Evolutionary conservation across 2,329 filamentous ascomycete genomes (phyloP).

Genomic region (Ceratocystiopsis sp.): DNA sequence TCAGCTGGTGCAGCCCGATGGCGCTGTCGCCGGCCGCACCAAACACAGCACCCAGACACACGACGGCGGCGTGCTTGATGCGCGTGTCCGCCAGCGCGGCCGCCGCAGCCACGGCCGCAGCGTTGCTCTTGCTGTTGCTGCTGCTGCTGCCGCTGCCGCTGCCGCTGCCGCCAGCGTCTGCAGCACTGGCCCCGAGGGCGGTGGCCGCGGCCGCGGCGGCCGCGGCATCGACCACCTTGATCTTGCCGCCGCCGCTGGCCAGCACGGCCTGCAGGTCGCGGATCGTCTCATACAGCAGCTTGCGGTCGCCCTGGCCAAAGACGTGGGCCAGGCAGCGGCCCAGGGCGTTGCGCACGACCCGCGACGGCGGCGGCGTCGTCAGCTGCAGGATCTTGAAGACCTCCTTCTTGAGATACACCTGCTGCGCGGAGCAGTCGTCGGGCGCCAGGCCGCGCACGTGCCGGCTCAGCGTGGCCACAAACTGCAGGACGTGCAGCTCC

Average conservation of each 20-base stretch:
- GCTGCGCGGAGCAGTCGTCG: conserved; percentile 73
- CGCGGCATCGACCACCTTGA: conserved; percentile 46
- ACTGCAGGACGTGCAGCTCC: conserved; percentile 82
- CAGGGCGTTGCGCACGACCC: conserved; percentile 79
- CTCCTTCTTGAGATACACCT: conserved; percentile 85
- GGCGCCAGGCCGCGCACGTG: conserved; percentile 59
- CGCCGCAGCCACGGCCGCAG: conserved; percentile 38
- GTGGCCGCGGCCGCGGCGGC: conserved; percentile 52
- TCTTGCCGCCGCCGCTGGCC: conserved; percentile 51
- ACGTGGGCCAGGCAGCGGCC: conserved; percentile 72
- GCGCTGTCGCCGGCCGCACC: conserved; percentile 87
- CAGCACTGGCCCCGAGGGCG: no score
- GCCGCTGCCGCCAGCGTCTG: no score
- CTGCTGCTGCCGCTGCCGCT: conserved; percentile 25
- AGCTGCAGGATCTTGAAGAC: conserved; percentile 85
- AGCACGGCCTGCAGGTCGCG: conserved; percentile 65
- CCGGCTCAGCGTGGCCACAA: conserved; percentile 64
- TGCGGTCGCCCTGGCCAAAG: conserved; percentile 72
- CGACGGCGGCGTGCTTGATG: conserved; percentile 72
- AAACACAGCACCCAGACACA: conserved; percentile 78
- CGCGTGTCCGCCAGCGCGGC: conserved; percentile 45
- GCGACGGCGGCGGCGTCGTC: conserved; percentile 60
- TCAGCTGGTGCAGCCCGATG: conserved; percentile 62
- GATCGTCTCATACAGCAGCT: conserved; percentile 84
- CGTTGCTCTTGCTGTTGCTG: conserved; percentile 62